Percentiles rank a stretch among this genome's conserved stretches.
These are phyloP conservation scores for Martensiomyces pterosporus DNA, from an alignment of 192 early-diverging fungal species.

Conservation along the genomic window DNA sequence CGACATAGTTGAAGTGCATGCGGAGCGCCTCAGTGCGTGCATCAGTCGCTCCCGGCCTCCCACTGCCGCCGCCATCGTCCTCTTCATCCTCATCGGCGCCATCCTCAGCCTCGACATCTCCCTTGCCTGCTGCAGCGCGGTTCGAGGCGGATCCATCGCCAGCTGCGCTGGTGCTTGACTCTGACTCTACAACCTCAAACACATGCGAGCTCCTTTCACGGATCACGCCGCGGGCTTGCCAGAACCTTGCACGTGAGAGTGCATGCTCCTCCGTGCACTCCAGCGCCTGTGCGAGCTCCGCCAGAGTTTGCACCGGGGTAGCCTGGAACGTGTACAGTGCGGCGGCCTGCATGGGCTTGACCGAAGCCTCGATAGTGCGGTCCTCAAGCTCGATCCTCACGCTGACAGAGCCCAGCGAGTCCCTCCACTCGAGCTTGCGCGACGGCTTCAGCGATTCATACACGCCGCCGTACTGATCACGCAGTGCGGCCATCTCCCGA, in stretches of 20 bases:
- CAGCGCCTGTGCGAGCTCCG: slow-evolving; percentile 12
- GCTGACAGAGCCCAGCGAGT: slow-evolving; percentile 52
- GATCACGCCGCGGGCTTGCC: slow-evolving; percentile 40
- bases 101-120: neutral
- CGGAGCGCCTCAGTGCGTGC: slow-evolving; percentile 40
- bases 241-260: slow-evolving; percentile 24
- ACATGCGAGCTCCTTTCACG: slow-evolving; percentile 10
- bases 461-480: slow-evolving; percentile 41
- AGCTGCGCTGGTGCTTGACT: neutral
- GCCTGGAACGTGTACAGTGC: slow-evolving; percentile 41
- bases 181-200: slow-evolving; percentile 22
- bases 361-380: slow-evolving; percentile 44
- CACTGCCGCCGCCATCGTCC: neutral
- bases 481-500: slow-evolving; percentile 26
- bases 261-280: slow-evolving; percentile 23
- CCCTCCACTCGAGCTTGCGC: slow-evolving; percentile 56
- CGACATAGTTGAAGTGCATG: slow-evolving; percentile 52
- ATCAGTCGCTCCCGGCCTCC: slow-evolving; percentile 2
- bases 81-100: slow-evolving; percentile 1
- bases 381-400: slow-evolving; percentile 56
- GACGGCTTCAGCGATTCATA: slow-evolving; percentile 56
- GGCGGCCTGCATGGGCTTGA: slow-evolving; percentile 55
- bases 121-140: neutral
- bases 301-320: neutral
- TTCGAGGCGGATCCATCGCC: neutral